Conservation (phyloP, 805 yeast species). For the Candida loeiensis region DNA sequence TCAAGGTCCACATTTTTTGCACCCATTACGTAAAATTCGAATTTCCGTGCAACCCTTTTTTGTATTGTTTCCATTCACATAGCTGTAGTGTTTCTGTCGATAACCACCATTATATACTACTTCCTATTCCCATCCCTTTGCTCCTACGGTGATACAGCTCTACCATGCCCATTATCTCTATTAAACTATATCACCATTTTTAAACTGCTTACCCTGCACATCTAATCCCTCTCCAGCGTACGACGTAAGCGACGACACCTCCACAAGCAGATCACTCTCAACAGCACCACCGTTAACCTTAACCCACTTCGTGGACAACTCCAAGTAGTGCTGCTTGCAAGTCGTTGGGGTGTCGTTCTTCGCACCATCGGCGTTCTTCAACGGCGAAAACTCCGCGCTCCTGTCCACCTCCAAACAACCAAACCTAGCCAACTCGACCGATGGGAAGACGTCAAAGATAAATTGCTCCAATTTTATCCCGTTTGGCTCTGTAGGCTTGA, state of each 20-base stretch:
- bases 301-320: constrained; percentile 74
- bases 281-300: constrained; percentile 63
- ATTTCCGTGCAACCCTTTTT: too few species aligned
- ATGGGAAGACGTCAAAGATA: constrained; percentile 92
- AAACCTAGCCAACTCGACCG: constrained; percentile 64
- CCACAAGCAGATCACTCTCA: constrained; percentile 51
- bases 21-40: too few species aligned
- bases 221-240: constrained; percentile 74
- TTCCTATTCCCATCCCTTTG: background rate
- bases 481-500: constrained; percentile 72
- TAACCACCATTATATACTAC: too few species aligned
- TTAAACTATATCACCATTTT: constrained; percentile 30
- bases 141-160: constrained; percentile 1
- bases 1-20: too few species aligned
- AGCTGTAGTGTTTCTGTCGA: too few species aligned
- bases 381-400: constrained; percentile 82
- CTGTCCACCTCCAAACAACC: constrained; percentile 93
- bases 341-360: constrained; percentile 81
- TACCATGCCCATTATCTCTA: constrained; percentile 6
- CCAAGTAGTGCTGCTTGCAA: constrained; percentile 61
- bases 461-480: constrained; percentile 96
- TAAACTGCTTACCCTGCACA: constrained; percentile 45
- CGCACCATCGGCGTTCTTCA: constrained; percentile 88
- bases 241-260: constrained; percentile 71
- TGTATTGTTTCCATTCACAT: too few species aligned